These are phyloP conservation scores for Ogataea paradorogensis DNA, from an alignment of 805 yeast species.

Conservation along the genomic window DNA sequence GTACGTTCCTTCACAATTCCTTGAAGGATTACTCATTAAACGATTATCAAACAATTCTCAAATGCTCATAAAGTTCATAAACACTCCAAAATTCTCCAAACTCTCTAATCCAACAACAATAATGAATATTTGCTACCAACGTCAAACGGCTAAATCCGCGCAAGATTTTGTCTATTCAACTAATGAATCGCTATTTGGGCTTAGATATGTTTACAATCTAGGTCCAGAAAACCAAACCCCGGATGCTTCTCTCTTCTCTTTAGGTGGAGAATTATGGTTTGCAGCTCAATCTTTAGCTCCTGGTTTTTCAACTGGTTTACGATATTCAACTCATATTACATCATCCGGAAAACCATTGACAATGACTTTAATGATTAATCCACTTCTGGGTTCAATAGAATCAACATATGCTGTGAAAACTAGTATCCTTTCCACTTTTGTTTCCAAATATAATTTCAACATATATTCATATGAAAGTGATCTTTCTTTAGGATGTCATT, in stretches of 20 bases:
- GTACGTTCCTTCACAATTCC: slow-evolving; percentile 80
- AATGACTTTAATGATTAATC: slow-evolving; percentile 82
- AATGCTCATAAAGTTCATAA: slow-evolving; percentile 69
- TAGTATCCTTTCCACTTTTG: slow-evolving; percentile 67
- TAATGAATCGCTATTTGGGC: slow-evolving; percentile 79
- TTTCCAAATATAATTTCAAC: slow-evolving; percentile 86
- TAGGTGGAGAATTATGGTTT: slow-evolving; percentile 89
- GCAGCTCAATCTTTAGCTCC: slow-evolving; percentile 84
- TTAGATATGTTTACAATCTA: slow-evolving; percentile 72
- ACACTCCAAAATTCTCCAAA: slow-evolving; percentile 42
- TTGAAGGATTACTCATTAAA: slow-evolving; percentile 84
- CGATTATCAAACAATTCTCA: slow-evolving; percentile 60
- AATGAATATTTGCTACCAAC: slow-evolving; percentile 68
- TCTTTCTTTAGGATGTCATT: slow-evolving; percentile 79
- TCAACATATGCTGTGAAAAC: slow-evolving; percentile 86
- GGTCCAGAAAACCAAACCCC: slow-evolving; percentile 25
- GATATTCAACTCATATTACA: slow-evolving; percentile 77
- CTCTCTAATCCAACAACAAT: slow-evolving; percentile 37
- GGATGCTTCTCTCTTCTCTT: slow-evolving; percentile 47
- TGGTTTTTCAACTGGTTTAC: slow-evolving; percentile 78
- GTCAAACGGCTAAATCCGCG: slow-evolving; percentile 58
- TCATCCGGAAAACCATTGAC: slow-evolving; percentile 88
- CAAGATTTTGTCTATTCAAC: slow-evolving; percentile 79
- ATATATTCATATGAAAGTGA: slow-evolving; percentile 87
- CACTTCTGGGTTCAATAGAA: slow-evolving; percentile 83